Percentiles rank a stretch among this genome's conserved stretches.
Evolutionary conservation across 23 red algal genomes (phyloP).

Genomic region (Gracilaria gracilis): DNA sequence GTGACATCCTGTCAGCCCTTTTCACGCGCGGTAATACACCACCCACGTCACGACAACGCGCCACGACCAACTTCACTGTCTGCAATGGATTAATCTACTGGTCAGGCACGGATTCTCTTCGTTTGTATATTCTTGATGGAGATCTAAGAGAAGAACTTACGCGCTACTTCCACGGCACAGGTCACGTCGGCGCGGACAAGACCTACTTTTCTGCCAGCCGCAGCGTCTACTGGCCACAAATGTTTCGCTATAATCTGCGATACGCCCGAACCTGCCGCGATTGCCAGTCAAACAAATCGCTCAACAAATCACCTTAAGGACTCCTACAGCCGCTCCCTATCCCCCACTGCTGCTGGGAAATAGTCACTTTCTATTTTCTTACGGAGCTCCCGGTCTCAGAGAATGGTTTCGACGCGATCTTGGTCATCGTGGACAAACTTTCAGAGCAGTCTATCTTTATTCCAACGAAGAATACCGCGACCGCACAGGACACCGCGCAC

Average conservation of each 20-base stretch:
- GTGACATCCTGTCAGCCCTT: too few species aligned
- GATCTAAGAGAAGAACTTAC: not conserved
- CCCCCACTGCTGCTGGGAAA: slow-evolving; percentile 24
- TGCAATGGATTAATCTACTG: slow-evolving; percentile 3
- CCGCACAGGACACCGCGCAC: not conserved
- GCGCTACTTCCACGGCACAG: not conserved
- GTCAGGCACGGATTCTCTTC: not conserved
- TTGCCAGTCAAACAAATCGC: slow-evolving; percentile 2
- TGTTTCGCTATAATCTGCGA: not conserved
- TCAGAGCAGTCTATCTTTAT: slow-evolving; percentile 22
- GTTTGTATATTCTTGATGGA: not conserved
- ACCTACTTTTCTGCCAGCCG: not conserved
- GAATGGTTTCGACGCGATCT: not conserved
- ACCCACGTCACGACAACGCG: too few species aligned
- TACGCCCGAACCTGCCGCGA: not conserved
- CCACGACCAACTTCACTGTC: not conserved
- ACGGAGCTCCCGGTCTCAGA: not conserved
- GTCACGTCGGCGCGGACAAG: slow-evolving; percentile 9
- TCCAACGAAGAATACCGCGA: not conserved
- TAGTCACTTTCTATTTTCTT: slow-evolving; percentile 9
- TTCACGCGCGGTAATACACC: too few species aligned
- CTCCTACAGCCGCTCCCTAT: not conserved
- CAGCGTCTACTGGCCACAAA: slow-evolving; percentile 9
- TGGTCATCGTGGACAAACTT: slow-evolving; percentile 46
- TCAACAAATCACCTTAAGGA: not conserved